Evolutionary conservation across 768 basidiomycete genomes (phyloP).

Genomic region (Pleurotus tuoliensis): DNA sequence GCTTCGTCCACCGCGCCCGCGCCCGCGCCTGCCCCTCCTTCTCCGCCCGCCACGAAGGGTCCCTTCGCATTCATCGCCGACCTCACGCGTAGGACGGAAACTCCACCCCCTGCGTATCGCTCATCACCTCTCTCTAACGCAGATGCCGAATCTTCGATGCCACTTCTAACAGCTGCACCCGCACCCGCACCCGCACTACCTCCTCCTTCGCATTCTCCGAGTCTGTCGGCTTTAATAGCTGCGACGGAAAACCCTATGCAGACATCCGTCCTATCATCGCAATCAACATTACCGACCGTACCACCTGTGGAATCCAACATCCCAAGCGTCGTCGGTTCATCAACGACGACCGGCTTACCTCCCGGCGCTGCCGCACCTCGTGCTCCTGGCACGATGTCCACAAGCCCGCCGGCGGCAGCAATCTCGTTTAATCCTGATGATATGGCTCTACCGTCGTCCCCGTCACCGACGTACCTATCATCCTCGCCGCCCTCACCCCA

Average conservation of each 20-base stretch:
- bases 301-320: neutral
- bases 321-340: neutral
- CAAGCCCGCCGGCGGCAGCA: neutral
- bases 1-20: neutral
- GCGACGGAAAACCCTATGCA: neutral
- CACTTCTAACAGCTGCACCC: neutral
- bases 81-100: neutral
- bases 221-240: neutral
- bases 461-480: no score
- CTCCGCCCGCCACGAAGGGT: neutral
- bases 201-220: neutral
- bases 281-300: neutral
- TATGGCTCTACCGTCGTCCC: neutral
- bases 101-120: neutral
- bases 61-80: neutral
- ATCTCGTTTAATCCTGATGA: neutral
- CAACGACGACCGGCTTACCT: neutral
- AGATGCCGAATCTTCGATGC: neutral
- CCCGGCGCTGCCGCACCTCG: slow-evolving; percentile 1
- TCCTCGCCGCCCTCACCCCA: neutral
- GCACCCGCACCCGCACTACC: neutral
- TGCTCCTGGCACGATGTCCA: neutral
- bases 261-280: neutral
- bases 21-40: neutral
- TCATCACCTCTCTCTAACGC: slow-evolving; percentile 2